Percentiles rank a stretch among this genome's conserved stretches.
Evolutionary conservation across 1,284 basidiomycete species (phyloP).

Genomic region (Apiotrichum mycotoxinovorans): DNA sequence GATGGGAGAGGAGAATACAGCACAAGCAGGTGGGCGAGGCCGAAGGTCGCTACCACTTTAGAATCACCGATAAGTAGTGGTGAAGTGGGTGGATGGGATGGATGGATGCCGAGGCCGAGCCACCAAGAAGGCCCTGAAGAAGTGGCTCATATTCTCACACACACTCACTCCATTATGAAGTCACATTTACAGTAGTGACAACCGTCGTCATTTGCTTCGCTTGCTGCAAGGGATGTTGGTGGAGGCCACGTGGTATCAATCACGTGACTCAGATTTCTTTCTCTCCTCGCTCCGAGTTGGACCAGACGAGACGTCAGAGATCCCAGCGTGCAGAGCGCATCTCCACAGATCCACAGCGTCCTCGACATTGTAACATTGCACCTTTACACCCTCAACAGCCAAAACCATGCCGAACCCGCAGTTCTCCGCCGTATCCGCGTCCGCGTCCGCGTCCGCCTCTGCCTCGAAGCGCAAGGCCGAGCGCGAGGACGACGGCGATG

Average conservation of each 20-base stretch:
- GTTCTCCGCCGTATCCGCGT: slow-evolving; percentile 19
- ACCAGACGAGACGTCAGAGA: too few species aligned
- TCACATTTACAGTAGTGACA: too few species aligned
- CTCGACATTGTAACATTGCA: too few species aligned
- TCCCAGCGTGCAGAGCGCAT: not conserved
- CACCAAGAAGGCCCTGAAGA: too few species aligned
- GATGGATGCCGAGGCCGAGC: too few species aligned
- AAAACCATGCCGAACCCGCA: slow-evolving; percentile 20
- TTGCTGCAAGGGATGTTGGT: not conserved
- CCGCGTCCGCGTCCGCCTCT: slow-evolving; percentile 4
- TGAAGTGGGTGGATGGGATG: not conserved
- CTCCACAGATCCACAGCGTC: not conserved
- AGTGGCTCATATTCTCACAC: too few species aligned
- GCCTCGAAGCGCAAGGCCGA: slow-evolving; percentile 36
- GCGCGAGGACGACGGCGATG: slow-evolving; percentile 38
- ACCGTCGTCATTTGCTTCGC: not conserved
- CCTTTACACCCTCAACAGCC: not conserved
- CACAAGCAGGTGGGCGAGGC: too few species aligned
- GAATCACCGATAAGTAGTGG: too few species aligned
- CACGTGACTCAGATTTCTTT: slow-evolving; percentile 2
- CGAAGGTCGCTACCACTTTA: too few species aligned
- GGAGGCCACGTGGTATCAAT: not conserved
- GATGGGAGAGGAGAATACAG: not conserved
- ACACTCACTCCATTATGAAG: too few species aligned
- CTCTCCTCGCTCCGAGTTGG: not conserved